phyloP scores from a whole-genome alignment of 768 basidiomycete species.

The Favolaschia claudopus region DNA sequence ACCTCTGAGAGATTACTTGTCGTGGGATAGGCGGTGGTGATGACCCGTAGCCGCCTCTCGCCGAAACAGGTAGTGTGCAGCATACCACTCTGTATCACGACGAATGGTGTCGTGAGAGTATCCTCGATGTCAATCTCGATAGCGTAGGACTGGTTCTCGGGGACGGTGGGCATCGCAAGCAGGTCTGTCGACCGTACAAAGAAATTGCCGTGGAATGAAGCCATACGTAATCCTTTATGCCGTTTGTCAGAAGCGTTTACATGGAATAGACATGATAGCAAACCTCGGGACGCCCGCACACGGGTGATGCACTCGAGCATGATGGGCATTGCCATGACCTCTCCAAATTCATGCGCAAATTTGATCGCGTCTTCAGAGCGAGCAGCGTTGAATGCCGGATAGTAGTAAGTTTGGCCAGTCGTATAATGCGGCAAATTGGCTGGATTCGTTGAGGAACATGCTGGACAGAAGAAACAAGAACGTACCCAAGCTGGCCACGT shows the following conservation, averaged over 20 bases:
- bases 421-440: constrained; percentile 96
- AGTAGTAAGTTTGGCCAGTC: constrained; percentile 97
- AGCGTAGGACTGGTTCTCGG: constrained; percentile 93
- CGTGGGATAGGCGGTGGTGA: constrained; percentile 87
- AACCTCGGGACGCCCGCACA: constrained; percentile 95
- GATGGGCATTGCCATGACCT: constrained; percentile 91
- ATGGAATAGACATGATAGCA: constrained; percentile 12
- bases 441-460: constrained; percentile 35
- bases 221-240: constrained; percentile 83
- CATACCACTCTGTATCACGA: constrained; percentile 94
- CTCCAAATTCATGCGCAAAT: constrained; percentile 97
- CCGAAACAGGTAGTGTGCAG: constrained; percentile 94
- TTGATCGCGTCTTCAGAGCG: constrained; percentile 96
- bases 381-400: constrained; percentile 96
- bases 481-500: constrained; percentile 91
- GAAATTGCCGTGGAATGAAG: constrained; percentile 98
- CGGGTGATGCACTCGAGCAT: constrained; percentile 98
- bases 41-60: constrained; percentile 90
- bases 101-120: constrained; percentile 87
- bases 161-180: constrained; percentile 95
- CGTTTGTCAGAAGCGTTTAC: constrained; percentile 6
- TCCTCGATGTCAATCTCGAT: constrained; percentile 98
- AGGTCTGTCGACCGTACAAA: constrained; percentile 98
- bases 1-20: constrained; percentile 89
- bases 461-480: neutral